Evolutionary conservation across 305 asterid species (phyloP), one percentile per base, ranked within the genome.

Genomic region (Rubia peregrina): DNA sequence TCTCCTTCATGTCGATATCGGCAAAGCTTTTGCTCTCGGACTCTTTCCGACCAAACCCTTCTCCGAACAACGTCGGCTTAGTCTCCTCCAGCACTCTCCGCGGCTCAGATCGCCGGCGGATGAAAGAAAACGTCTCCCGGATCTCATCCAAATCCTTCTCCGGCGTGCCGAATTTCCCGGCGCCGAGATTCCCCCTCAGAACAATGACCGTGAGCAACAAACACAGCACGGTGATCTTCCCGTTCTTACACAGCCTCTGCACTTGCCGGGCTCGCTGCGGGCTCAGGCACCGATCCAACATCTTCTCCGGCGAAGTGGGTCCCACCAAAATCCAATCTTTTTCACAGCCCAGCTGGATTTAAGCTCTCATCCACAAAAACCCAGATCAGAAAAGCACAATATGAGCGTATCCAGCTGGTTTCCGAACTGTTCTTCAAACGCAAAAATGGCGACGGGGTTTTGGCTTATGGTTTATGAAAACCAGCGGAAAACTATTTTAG

Each of bases 21-120:
- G 83, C 85, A 65, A 85, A 85, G 70, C 70, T 85, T 19, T 81
- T 80, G 64, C 62, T 76, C 60, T 74, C 85, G 21, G 73, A 59
- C 16, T 21, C 74, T 48, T 13, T 48, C 16, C 13, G 3, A 11
- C 24, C 65, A 48, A 26, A 41, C 6, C 46, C 74, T 36, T 4
- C n/a, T 13, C 46, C 68, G 61, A 48, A 71, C 44, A 53, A 30
- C 4, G 46, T 67, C 30, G 57, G 36, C 67, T 24, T 76, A 38
- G 87, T 82, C 80, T 82, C 92, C 70, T 85, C 95, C 49, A 89
- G 79, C n/a, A 89, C 87, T 16, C 94, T 89, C 55, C 97, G 87
- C 38, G 96, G 89, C 85, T 85, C 90, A 59, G 80, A 82, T 7
- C 92, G 88, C 68, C 72, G 79, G 76, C 95, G 82, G 64, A 85